Conservation (phyloP, 257 asterid species). For the Buddleja alternifolia region DNA sequence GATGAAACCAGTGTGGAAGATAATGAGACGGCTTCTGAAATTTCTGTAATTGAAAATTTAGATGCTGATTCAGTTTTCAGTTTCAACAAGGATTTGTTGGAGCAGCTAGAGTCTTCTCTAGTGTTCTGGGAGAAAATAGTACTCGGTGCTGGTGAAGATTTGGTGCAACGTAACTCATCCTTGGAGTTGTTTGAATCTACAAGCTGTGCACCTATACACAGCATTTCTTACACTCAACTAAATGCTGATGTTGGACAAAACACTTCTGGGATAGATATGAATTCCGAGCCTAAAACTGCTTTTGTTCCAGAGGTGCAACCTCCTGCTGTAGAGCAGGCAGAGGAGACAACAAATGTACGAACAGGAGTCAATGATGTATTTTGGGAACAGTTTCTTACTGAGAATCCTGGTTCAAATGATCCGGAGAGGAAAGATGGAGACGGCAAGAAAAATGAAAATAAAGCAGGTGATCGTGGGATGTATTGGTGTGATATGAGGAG, state of each 20-base stretch:
- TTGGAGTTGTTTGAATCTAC: slow-evolving; percentile 53
- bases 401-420: slow-evolving; percentile 76
- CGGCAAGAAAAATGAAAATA: slow-evolving; percentile 52
- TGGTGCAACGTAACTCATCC: slow-evolving; percentile 41
- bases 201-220: slow-evolving; percentile 51
- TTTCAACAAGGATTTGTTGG: slow-evolving; percentile 51
- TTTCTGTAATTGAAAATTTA: slow-evolving; percentile 36
- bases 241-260: slow-evolving; percentile 41
- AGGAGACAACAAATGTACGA: slow-evolving; percentile 41
- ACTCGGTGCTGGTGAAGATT: slow-evolving; percentile 46
- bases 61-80: slow-evolving; percentile 47
- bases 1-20: slow-evolving; percentile 48
- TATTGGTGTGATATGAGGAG: slow-evolving; percentile 73
- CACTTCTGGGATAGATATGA: slow-evolving; percentile 65
- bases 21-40: slow-evolving; percentile 41
- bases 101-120: slow-evolving; percentile 65
- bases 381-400: slow-evolving; percentile 96
- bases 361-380: slow-evolving; percentile 85
- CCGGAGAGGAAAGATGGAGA: slow-evolving; percentile 48
- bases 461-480: slow-evolving; percentile 49
- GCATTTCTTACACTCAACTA: slow-evolving; percentile 60
- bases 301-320: slow-evolving; percentile 33
- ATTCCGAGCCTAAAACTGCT: slow-evolving; percentile 56
- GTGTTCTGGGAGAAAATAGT: slow-evolving; percentile 64
- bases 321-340: slow-evolving; percentile 42